Evolutionary conservation across 495 filamentous ascomycete species (phyloP).

Genomic region (Physcia stellaris): DNA sequence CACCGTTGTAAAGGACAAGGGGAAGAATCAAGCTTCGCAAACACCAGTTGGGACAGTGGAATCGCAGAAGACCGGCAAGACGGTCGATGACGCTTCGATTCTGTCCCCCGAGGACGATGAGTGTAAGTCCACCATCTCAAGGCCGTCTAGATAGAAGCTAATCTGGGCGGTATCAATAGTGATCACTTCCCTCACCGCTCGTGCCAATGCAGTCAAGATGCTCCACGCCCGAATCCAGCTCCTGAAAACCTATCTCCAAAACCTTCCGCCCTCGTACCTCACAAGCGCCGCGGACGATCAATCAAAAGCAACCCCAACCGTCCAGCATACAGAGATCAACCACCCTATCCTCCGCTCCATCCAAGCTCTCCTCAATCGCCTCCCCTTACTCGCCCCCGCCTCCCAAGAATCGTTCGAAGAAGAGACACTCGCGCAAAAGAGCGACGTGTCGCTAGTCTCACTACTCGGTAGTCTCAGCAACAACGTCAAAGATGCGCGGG

Average conservation of each 20-base stretch:
- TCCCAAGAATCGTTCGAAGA: conserved; percentile 32
- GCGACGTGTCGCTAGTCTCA: conserved; percentile 62
- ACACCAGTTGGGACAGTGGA: conserved; percentile 8
- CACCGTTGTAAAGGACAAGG: conserved; percentile 11
- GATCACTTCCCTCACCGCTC: conserved; percentile 61
- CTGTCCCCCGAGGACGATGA: conserved; percentile 74
- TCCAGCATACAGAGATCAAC: conserved; percentile 32
- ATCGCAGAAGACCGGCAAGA: conserved; percentile 25
- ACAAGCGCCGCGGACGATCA: conserved; percentile 15
- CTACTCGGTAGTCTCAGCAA: conserved; percentile 56
- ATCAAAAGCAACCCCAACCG: conserved; percentile 33
- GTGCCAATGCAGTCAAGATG: conserved; percentile 85
- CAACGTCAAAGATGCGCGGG: conserved; percentile 50
- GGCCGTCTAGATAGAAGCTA: too few relatives aligned
- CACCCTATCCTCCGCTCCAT: conserved; percentile 52
- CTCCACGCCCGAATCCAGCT: conserved; percentile 72
- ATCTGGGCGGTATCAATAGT: conserved; percentile 40
- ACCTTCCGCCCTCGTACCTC: conserved; percentile 51
- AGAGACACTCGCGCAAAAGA: conserved; percentile 52
- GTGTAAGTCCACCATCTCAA: conserved; percentile 30
- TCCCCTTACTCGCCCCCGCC: conserved; percentile 44
- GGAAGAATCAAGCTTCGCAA: conserved; percentile 11
- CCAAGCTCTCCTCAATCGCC: conserved; percentile 47
- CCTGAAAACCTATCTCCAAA: conserved; percentile 65
- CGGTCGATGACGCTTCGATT: conserved; percentile 27